These are phyloP conservation scores for Verticillium klebahnii DNA, from an alignment of 2,329 filamentous ascomycete species.

Conservation along the genomic window DNA sequence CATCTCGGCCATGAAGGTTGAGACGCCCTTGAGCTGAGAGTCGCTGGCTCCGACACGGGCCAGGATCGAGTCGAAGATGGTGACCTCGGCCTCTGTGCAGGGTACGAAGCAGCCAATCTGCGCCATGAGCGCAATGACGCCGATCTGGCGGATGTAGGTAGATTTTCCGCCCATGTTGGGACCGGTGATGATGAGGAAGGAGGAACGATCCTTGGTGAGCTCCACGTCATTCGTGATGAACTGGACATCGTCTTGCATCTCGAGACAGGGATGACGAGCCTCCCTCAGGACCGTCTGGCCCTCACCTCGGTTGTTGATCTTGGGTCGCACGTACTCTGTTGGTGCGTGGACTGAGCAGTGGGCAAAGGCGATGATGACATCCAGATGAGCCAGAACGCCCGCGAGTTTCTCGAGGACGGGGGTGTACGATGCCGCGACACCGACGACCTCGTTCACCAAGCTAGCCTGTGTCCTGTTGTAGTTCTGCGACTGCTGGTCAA, in stretches of 20 bases:
- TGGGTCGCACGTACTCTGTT: constrained; percentile 84
- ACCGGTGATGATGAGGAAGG: constrained; percentile 94
- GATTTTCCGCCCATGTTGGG: constrained; percentile 99
- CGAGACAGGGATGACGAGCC: constrained; percentile 94
- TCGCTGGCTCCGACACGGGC: constrained; percentile 94
- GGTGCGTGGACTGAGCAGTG: constrained; percentile 93
- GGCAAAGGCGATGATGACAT: constrained; percentile 91
- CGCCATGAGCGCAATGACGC: constrained; percentile 94
- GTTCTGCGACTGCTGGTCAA: constrained; percentile 88
- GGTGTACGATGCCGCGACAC: constrained; percentile 89
- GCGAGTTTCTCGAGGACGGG: constrained; percentile 88
- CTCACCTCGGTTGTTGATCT: constrained; percentile 80
- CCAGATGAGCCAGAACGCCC: constrained; percentile 83
- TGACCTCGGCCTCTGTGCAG: constrained; percentile 83
- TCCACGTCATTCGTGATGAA: constrained; percentile 98
- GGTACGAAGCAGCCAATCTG: constrained; percentile 97
- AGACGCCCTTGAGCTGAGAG: constrained; percentile 95
- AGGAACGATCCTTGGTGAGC: constrained; percentile 71
- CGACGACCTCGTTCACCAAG: constrained; percentile 86
- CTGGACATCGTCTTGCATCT: constrained; percentile 96
- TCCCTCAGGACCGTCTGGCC: constrained; percentile 89
- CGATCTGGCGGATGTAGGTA: constrained; percentile 96
- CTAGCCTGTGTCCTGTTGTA: constrained; percentile 94
- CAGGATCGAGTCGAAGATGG: constrained; percentile 94
- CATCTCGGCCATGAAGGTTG: constrained; percentile 99